Base-by-base conservation (phyloP, 768 basidiomycete species). In the Leccinum pellstonianum region DNA sequence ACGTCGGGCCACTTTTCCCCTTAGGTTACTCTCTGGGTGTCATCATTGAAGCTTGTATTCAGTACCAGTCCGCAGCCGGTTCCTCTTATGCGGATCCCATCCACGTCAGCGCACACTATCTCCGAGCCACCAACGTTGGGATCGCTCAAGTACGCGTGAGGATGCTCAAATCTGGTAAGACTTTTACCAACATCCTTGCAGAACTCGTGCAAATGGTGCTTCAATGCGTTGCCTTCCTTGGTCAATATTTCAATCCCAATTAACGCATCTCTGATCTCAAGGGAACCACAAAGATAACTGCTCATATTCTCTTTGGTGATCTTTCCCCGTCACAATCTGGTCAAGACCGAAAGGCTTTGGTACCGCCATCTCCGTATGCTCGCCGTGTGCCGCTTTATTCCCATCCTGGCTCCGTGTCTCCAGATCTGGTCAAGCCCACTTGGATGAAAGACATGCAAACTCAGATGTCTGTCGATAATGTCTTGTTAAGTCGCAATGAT, bases 1-100 rank as follows among this genome's bases (percentile, higher is more conserved):
- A 35, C 10, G 29, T 50, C 15, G 41, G 14, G 55, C 47, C 11
- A 2, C 17, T n/a, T 43, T 43, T 9, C 29, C n/a, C 23, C 19
- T 9, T 56, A 89, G 87, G 87, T 23, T 88, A 86, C 65, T 72
- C 83, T 17, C 75, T 88, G 15, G 83, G 81, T 1, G 70, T 83
- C 47, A 70, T 84, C 19, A 59, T 88, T 0, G 77, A 87, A 38
- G 80, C 86, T 19, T 84, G 81, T 58, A 76, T 83, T 8, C 74
- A 77, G 53, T 70, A 81, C 57, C 86, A 88, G 68, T 71, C 76
- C 1, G 15, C 23, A 15, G 21, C 9, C 15, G 59, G 68, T 3
- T 79, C 81, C 9, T 23, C 64, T 12, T 86, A 86, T 68, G 71
- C 65, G 17, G 86, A 88, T 62, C 83, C 83, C 17, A 74, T 88